Evolutionary conservation across 768 basidiomycete species (phyloP).

Genomic region (Bullera alba): DNA sequence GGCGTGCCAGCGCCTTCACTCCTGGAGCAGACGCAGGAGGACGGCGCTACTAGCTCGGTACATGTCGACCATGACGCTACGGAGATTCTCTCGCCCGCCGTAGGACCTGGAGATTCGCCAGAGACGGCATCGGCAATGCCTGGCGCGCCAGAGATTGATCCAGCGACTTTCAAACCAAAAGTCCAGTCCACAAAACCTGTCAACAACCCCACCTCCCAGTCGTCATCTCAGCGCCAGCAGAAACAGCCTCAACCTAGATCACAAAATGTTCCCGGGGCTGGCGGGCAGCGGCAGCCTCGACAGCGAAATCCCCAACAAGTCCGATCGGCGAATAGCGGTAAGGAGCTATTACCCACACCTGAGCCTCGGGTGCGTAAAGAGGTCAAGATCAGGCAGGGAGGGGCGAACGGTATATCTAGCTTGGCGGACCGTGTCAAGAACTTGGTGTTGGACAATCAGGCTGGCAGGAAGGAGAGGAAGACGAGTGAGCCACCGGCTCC

Average conservation of each 20-base stretch:
- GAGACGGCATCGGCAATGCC: neutral
- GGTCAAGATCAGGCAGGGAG: constrained; percentile 25
- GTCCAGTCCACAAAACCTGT: neutral
- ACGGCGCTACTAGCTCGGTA: constrained; percentile 1
- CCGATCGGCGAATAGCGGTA: neutral
- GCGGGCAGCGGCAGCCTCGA: neutral
- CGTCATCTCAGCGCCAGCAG: neutral
- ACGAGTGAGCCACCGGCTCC: constrained; percentile 2
- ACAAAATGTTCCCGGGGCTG: neutral
- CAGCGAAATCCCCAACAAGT: neutral
- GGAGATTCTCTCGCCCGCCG: neutral
- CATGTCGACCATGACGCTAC: neutral
- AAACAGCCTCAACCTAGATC: neutral
- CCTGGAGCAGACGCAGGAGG: constrained; percentile 1
- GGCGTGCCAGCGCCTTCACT: neutral
- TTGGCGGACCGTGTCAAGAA: constrained; percentile 24
- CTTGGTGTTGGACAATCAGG: constrained; percentile 24
- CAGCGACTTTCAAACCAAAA: neutral
- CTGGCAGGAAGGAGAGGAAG: constrained; percentile 2
- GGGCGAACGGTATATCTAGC: constrained; percentile 21
- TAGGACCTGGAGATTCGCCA: neutral
- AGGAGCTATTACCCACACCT: neutral
- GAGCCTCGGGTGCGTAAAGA: constrained; percentile 27
- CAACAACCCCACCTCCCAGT: too few relatives aligned
- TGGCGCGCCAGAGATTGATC: neutral